A percentile compares a stretch with the other conserved stretches of the same genome.
phyloP scores from a whole-genome alignment of 768 basidiomycete genomes.

The Russula emetica region DNA sequence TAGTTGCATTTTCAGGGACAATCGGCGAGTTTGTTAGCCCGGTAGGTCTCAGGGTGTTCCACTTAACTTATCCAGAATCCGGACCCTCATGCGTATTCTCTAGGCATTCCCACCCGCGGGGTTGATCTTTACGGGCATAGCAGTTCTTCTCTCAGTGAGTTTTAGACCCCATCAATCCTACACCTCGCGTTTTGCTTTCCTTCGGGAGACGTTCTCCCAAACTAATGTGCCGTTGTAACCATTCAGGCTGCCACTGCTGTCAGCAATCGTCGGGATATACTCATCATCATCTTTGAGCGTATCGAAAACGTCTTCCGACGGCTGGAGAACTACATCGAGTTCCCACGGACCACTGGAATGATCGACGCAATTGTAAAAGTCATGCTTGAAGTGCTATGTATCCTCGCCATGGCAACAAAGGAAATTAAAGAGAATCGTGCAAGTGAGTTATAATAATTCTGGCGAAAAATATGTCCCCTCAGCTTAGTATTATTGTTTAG shows the following conservation, averaged over 20 bases:
- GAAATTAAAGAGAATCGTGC: background rate
- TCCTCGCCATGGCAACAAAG: background rate
- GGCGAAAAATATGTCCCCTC: too few species aligned
- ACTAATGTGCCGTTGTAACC: background rate
- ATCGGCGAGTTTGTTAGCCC: background rate
- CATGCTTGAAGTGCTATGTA: background rate
- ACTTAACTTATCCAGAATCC: background rate
- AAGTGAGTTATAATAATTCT: background rate
- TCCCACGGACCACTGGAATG: background rate
- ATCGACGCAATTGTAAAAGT: background rate
- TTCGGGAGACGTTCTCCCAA: background rate
- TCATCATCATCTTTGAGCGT: background rate
- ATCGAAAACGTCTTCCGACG: background rate
- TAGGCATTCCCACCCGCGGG: background rate
- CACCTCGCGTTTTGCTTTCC: too few species aligned
- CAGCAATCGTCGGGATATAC: too few species aligned
- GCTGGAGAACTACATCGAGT: background rate
- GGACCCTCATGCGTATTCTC: background rate
- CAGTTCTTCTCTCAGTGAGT: background rate
- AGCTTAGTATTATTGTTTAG: too few species aligned
- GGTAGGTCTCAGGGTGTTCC: background rate
- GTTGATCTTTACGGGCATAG: background rate
- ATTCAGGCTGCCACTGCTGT: background rate
- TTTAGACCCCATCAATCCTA: too few species aligned
- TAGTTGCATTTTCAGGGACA: background rate